Evolutionary conservation across 352 stramenopile genomes (phyloP).

Genomic region (Globisporangium cystogenes): DNA sequence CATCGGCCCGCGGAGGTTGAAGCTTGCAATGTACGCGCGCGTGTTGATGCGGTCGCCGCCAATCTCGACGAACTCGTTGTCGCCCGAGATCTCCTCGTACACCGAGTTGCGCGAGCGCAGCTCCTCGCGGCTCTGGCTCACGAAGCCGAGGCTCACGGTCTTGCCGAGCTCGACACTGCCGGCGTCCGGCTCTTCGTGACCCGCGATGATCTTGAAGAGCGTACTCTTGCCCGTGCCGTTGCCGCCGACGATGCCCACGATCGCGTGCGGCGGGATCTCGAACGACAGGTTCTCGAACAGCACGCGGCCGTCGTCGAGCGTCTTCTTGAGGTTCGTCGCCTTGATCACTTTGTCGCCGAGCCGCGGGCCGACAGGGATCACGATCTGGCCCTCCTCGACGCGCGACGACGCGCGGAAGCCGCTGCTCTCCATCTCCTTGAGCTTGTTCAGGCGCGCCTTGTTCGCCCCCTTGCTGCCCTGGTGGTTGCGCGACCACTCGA

Average conservation of each 20-base stretch:
- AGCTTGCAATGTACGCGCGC: conserved; percentile 81
- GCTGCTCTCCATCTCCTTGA: conserved; percentile 87
- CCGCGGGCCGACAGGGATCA: conserved; percentile 89
- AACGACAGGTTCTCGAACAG: conserved; percentile 95
- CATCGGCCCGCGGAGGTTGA: conserved; percentile 80
- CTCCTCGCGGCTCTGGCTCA: conserved; percentile 75
- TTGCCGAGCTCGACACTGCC: conserved; percentile 72
- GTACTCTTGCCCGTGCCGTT: conserved; percentile 98
- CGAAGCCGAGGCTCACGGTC: conserved; percentile 73
- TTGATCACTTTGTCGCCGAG: conserved; percentile 93
- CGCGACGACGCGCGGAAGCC: conserved; percentile 44
- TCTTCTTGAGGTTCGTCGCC: conserved; percentile 68
- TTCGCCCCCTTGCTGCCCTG: conserved; percentile 81
- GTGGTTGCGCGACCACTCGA: conserved; percentile 93
- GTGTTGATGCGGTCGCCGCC: conserved; percentile 77
- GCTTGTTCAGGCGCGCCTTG: conserved; percentile 92
- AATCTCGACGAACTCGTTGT: conserved; percentile 82
- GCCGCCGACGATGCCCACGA: conserved; percentile 96
- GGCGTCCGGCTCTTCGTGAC: conserved; percentile 82
- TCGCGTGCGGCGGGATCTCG: conserved; percentile 92
- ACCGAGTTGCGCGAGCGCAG: conserved; percentile 55
- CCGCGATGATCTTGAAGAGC: conserved; percentile 95
- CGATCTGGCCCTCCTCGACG: conserved; percentile 84
- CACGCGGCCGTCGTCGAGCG: conserved; percentile 60
- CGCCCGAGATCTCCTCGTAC: conserved; percentile 83